A percentile compares a stretch with the other conserved stretches of the same genome.
These are phyloP conservation scores for Saccharomycopsis fibuligera DNA, from an alignment of 805 yeast species.

Conservation along the genomic window DNA sequence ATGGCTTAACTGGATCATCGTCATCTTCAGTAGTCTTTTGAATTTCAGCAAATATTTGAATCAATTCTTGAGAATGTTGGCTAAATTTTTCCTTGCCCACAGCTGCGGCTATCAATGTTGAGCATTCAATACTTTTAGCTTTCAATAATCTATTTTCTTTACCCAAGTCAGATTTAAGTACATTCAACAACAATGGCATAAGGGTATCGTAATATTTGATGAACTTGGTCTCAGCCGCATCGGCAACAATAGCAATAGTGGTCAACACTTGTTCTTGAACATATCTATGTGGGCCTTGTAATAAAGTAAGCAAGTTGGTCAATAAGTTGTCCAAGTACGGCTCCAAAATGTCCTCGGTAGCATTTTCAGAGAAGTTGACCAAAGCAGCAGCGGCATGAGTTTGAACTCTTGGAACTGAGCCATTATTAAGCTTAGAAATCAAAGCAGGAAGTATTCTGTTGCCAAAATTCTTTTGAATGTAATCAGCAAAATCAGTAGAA, in stretches of 20 bases:
- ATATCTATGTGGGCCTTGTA: constrained; percentile 82
- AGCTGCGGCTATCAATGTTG: constrained; percentile 88
- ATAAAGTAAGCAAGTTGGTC: constrained; percentile 61
- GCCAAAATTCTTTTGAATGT: constrained; percentile 76
- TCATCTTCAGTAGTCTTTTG: constrained; percentile 54
- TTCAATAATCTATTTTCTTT: constrained; percentile 71
- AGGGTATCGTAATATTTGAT: constrained; percentile 88
- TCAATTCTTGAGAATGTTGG: constrained; percentile 67
- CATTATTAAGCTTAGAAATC: constrained; percentile 67
- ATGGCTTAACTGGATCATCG: constrained; percentile 87
- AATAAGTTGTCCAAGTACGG: constrained; percentile 87
- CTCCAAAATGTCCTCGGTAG: constrained; percentile 77
- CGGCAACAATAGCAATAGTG: constrained; percentile 95
- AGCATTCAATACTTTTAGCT: constrained; percentile 94
- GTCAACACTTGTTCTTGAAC: constrained; percentile 97
- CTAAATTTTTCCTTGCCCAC: constrained; percentile 88
- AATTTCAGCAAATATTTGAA: constrained; percentile 62
- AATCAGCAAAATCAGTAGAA: constrained; percentile 91
- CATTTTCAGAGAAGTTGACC: constrained; percentile 91
- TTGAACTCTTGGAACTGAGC: constrained; percentile 85
- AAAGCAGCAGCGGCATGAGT: constrained; percentile 98
- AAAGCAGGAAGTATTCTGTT: constrained; percentile 79
- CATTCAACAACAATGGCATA: constrained; percentile 82
- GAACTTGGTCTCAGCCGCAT: constrained; percentile 86
- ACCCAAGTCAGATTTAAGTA: constrained; percentile 71